A percentile compares a stretch with the other conserved stretches of the same genome.
These are phyloP conservation scores for Coemansia sp. DNA, from an alignment of 192 early-diverging fungal species.

Conservation along the genomic window DNA sequence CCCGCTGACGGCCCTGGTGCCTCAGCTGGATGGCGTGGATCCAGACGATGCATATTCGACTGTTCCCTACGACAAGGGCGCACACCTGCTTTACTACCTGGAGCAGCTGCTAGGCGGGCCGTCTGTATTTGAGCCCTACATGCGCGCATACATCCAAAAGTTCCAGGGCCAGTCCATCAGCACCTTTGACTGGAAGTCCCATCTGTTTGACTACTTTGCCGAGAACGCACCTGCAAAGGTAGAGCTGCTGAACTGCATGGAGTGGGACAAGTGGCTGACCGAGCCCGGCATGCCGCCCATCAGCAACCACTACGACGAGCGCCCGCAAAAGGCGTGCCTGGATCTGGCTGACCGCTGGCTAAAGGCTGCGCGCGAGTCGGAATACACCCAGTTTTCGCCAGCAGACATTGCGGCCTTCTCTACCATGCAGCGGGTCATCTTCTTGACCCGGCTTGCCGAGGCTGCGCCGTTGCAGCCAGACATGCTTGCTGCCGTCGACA, in stretches of 20 bases:
- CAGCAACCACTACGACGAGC: conserved; percentile 77
- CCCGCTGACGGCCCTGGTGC: conserved; percentile 69
- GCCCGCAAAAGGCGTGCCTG: conserved; percentile 77
- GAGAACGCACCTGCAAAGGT: conserved; percentile 63
- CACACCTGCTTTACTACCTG: conserved; percentile 88
- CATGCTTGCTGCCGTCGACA: conserved; percentile 67
- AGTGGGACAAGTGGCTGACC: conserved; percentile 90
- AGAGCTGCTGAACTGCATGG: conserved; percentile 71
- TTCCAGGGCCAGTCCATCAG: conserved; percentile 88
- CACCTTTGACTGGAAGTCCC: conserved; percentile 84
- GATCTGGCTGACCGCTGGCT: conserved; percentile 79
- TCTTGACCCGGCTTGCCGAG: conserved; percentile 74
- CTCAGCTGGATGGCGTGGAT: conserved; percentile 72
- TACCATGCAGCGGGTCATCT: conserved; percentile 78
- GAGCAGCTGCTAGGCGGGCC: conserved; percentile 85
- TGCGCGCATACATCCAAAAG: conserved; percentile 73
- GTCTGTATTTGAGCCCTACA: conserved; percentile 80
- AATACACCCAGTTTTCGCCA: conserved; percentile 58
- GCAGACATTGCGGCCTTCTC: conserved; percentile 68
- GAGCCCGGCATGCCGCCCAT: conserved; percentile 89
- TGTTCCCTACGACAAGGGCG: conserved; percentile 96
- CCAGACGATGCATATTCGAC: conserved; percentile 78
- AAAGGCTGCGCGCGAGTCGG: conserved; percentile 51
- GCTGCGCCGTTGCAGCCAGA: conserved; percentile 59
- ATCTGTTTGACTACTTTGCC: conserved; percentile 76